A percentile compares a stretch with the other conserved stretches of the same genome.
Evolutionary conservation across 352 stramenopile genomes (phyloP).

Genomic region (Phytophthora rubi): DNA sequence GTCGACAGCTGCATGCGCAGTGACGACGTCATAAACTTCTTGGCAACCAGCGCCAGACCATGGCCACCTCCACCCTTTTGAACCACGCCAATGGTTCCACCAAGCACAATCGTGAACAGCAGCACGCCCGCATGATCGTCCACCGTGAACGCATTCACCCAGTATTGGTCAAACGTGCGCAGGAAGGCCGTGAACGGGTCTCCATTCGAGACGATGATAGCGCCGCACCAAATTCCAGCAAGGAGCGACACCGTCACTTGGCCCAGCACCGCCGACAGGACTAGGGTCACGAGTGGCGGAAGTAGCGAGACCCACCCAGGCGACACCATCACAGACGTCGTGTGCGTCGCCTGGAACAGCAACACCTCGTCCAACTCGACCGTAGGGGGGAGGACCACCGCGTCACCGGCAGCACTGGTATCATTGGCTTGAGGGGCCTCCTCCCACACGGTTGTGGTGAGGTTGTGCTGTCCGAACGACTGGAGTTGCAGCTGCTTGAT

Average conservation of each 20-base stretch:
- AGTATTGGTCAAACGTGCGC: constrained; percentile 90
- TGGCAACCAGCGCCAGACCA: constrained; percentile 79
- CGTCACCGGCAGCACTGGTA: constrained; percentile 37
- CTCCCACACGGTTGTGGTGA: constrained; percentile 63
- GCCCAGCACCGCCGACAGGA: constrained; percentile 72
- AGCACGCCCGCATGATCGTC: constrained; percentile 86
- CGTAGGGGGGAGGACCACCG: constrained; percentile 38
- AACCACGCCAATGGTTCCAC: constrained; percentile 89
- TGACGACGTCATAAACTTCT: constrained; percentile 84
- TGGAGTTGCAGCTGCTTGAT: constrained; percentile 55
- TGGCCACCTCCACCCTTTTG: constrained; percentile 89
- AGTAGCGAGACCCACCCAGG: constrained; percentile 79
- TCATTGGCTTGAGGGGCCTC: constrained; percentile 21
- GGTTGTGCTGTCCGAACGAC: constrained; percentile 50
- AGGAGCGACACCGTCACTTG: constrained; percentile 87
- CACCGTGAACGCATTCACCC: constrained; percentile 83
- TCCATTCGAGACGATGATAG: constrained; percentile 81
- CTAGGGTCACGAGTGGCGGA: constrained; percentile 76
- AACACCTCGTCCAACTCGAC: constrained; percentile 26
- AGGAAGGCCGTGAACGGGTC: constrained; percentile 80
- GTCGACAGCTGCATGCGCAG: constrained; percentile 86
- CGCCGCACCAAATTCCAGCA: constrained; percentile 87
- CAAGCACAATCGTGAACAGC: constrained; percentile 90
- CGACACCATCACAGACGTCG: constrained; percentile 59
- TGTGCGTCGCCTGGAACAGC: constrained; percentile 45